A percentile compares a stretch with the other conserved stretches of the same genome.
Evolutionary conservation across 306 rosid genomes (phyloP).

Genomic region (Vigna hirtella): DNA sequence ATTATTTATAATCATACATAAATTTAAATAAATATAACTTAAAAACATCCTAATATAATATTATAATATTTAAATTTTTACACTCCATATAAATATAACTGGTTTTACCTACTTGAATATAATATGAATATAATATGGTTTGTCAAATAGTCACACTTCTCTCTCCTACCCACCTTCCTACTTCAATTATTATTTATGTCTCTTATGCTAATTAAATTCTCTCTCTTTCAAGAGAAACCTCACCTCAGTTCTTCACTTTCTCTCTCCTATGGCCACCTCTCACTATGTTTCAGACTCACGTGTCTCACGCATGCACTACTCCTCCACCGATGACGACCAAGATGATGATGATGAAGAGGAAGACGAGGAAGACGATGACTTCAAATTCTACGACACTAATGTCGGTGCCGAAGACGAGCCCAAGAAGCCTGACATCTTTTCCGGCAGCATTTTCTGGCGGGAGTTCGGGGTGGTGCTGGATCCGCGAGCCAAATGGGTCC

Average conservation of each 20-base stretch:
- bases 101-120: background rate
- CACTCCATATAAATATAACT: too few relatives aligned
- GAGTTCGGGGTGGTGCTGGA: slow-evolving; percentile 44
- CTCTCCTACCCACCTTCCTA: background rate
- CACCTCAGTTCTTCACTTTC: too few relatives aligned
- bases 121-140: background rate
- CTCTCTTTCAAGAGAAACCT: background rate
- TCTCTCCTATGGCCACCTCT: slow-evolving; percentile 54
- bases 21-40: too few relatives aligned
- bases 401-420: slow-evolving; percentile 15
- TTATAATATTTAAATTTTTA: too few relatives aligned
- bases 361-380: background rate
- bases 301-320: slow-evolving; percentile 46
- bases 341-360: slow-evolving; percentile 1
- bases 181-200: slow-evolving; percentile 15
- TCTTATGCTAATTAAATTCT: background rate
- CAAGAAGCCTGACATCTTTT: background rate
- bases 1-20: too few relatives aligned
- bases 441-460: slow-evolving; percentile 36
- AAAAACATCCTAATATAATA: too few relatives aligned
- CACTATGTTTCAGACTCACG: slow-evolving; percentile 36
- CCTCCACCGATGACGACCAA: slow-evolving; percentile 26
- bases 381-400: background rate
- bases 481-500: slow-evolving; percentile 71
- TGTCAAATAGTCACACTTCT: background rate